These are phyloP conservation scores for Sechiopsis laciniata DNA, from an alignment of 306 rosid species.

Conservation along the genomic window DNA sequence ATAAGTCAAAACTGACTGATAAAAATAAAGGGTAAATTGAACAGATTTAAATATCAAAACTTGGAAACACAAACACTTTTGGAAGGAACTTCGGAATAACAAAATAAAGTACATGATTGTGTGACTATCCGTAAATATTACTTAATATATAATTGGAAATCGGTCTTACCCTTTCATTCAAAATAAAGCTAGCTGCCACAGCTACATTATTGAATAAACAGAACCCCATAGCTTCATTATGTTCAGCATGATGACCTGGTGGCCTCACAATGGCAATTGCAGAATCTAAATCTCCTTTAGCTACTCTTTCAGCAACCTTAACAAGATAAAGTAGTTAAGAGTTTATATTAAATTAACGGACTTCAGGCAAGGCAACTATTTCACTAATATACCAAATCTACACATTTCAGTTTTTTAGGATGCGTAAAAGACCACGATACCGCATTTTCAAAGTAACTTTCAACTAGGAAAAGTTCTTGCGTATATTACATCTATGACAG, in stretches of 20 bases:
- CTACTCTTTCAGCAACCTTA: constrained; percentile 72
- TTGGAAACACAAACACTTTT: neutral
- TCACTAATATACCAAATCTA: neutral
- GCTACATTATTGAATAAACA: constrained; percentile 93
- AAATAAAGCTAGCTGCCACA: constrained; percentile 55
- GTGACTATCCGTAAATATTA: constrained; percentile 21
- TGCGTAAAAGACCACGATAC: neutral
- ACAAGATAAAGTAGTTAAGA: constrained; percentile 17
- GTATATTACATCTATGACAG: constrained; percentile 57
- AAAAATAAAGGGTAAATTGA: neutral
- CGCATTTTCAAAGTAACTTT: neutral
- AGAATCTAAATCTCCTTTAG: constrained; percentile 67
- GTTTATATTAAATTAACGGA: neutral
- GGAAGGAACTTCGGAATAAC: constrained; percentile 1
- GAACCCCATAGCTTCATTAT: constrained; percentile 79
- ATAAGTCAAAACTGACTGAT: constrained; percentile 1
- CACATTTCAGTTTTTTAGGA: constrained; percentile 1
- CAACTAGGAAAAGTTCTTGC: neutral
- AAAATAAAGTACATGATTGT: neutral
- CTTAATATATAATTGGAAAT: constrained; percentile 13
- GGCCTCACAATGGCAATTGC: constrained; percentile 89
- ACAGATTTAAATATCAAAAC: neutral
- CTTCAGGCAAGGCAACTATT: neutral
- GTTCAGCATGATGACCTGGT: constrained; percentile 98
- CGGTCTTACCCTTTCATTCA: constrained; percentile 58